phyloP scores from a whole-genome alignment of 2,329 filamentous ascomycete genomes.

The Cercospora sesami region DNA sequence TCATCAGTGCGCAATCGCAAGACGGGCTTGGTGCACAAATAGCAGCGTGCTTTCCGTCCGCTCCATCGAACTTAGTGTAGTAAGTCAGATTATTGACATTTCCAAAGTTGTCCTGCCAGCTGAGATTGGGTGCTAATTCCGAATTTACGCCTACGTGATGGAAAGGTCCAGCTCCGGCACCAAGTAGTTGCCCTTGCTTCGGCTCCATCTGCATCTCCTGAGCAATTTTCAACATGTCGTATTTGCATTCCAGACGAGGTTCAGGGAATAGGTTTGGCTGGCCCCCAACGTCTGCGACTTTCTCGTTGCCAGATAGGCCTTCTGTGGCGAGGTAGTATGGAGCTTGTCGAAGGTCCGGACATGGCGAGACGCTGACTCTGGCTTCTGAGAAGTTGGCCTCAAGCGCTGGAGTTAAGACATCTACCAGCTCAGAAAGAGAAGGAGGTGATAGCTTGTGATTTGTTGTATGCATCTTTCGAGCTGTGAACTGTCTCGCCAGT shows the following conservation, averaged over 20 bases:
- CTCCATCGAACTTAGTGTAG: slow-evolving; percentile 46
- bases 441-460: slow-evolving; percentile 30
- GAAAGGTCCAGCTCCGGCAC: slow-evolving; percentile 36
- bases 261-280: slow-evolving; percentile 36
- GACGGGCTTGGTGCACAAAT: slow-evolving; percentile 28
- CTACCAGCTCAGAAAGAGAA: slow-evolving; percentile 30
- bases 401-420: slow-evolving; percentile 28
- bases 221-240: slow-evolving; percentile 32
- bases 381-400: slow-evolving; percentile 30
- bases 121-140: slow-evolving; percentile 35
- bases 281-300: slow-evolving; percentile 36
- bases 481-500: slow-evolving; percentile 3
- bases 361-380: slow-evolving; percentile 26
- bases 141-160: slow-evolving; percentile 34
- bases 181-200: slow-evolving; percentile 30
- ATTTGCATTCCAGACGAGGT: slow-evolving; percentile 35
- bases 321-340: slow-evolving; percentile 33
- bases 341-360: slow-evolving; percentile 33
- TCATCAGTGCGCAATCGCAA: slow-evolving; percentile 36
- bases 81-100: slow-evolving; percentile 31
- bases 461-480: slow-evolving; percentile 28
- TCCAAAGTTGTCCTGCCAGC: slow-evolving; percentile 30
- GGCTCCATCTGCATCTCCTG: slow-evolving; percentile 32
- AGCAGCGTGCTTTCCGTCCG: slow-evolving; percentile 43
- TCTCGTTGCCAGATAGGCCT: slow-evolving; percentile 34